phyloP scores from a whole-genome alignment of 352 stramenopile species.

The Globisporangium spinosum region DNA sequence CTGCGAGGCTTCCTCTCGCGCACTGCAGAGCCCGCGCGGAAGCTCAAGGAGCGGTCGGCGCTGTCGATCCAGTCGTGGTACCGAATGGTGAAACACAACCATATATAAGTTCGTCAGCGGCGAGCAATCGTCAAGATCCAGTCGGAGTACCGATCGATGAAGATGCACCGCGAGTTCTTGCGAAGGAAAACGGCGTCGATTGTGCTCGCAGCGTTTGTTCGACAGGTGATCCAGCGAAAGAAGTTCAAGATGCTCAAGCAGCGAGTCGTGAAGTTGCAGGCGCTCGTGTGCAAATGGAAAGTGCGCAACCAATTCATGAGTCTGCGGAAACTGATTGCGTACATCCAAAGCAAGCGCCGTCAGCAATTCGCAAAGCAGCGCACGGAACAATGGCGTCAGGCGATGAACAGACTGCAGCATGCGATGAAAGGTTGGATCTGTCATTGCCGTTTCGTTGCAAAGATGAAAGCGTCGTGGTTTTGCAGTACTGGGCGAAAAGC shows the following conservation, averaged over 20 bases:
- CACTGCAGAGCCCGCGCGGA: constrained; percentile 60
- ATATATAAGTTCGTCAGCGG: constrained; percentile 28
- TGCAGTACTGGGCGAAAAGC: constrained; percentile 56
- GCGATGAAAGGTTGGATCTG: constrained; percentile 44
- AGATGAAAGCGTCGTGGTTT: constrained; percentile 25
- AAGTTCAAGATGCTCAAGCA: constrained; percentile 66
- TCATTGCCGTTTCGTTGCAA: constrained; percentile 35
- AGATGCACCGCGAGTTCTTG: constrained; percentile 42
- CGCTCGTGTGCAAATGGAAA: constrained; percentile 48
- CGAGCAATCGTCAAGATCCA: constrained; percentile 40
- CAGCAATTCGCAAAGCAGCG: constrained; percentile 25
- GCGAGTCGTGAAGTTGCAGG: constrained; percentile 61
- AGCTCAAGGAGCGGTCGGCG: constrained; percentile 34
- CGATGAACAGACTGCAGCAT: constrained; percentile 44
- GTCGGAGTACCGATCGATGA: constrained; percentile 39
- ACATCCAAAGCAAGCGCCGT: constrained; percentile 46
- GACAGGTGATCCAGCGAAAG: constrained; percentile 57
- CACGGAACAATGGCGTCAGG: constrained; percentile 24
- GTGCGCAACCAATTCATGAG: constrained; percentile 28
- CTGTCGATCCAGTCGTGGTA: constrained; percentile 56
- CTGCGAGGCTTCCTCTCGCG: constrained; percentile 54
- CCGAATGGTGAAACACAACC: constrained; percentile 39
- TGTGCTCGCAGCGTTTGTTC: constrained; percentile 61
- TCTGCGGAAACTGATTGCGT: constrained; percentile 28
- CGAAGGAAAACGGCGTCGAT: constrained; percentile 48